phyloP scores from a whole-genome alignment of 2,329 filamentous ascomycete genomes.

The Xylaria sp. region DNA sequence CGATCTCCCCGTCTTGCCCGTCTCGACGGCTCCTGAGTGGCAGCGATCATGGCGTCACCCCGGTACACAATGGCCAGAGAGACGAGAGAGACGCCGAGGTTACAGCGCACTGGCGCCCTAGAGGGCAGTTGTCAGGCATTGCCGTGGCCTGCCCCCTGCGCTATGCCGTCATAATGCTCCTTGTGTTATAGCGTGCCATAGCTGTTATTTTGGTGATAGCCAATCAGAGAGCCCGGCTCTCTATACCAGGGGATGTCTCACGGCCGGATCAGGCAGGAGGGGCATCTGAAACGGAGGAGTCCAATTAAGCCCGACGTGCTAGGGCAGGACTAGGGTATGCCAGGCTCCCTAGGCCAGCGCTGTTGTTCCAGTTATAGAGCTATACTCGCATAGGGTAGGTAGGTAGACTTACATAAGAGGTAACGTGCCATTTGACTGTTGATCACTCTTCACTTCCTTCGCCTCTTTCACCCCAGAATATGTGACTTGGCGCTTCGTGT shows the following conservation, averaged over 20 bases:
- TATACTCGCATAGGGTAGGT: conserved; percentile 19
- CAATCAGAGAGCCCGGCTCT: conserved; percentile 37
- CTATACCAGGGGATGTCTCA: conserved; percentile 32
- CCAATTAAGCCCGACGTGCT: conserved; percentile 10
- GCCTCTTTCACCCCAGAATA: conserved; percentile 19
- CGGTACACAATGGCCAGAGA: conserved; percentile 28
- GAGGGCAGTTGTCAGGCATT: conserved; percentile 34
- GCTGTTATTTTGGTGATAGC: conserved; percentile 29
- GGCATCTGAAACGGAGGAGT: conserved; percentile 45
- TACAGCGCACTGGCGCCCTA: conserved; percentile 38
- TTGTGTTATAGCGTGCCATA: conserved; percentile 8
- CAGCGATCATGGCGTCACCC: background rate
- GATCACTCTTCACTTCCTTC: background rate
- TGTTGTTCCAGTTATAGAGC: conserved; percentile 18
- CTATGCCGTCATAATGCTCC: conserved; percentile 35
- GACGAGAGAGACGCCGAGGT: conserved; percentile 42
- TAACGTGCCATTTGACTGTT: conserved; percentile 31
- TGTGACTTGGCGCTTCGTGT: conserved; percentile 15
- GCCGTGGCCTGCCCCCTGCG: conserved; percentile 31
- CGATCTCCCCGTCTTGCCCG: conserved; percentile 16
- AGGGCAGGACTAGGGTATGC: too few relatives aligned
- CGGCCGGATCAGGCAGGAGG: conserved; percentile 44
- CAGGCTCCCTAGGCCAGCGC: conserved; percentile 1
- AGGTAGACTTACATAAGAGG: conserved; percentile 15
- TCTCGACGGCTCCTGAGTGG: conserved; percentile 13